Conservation (phyloP, 139 green algal species). For the Tetratostichococcus sp. region DNA sequence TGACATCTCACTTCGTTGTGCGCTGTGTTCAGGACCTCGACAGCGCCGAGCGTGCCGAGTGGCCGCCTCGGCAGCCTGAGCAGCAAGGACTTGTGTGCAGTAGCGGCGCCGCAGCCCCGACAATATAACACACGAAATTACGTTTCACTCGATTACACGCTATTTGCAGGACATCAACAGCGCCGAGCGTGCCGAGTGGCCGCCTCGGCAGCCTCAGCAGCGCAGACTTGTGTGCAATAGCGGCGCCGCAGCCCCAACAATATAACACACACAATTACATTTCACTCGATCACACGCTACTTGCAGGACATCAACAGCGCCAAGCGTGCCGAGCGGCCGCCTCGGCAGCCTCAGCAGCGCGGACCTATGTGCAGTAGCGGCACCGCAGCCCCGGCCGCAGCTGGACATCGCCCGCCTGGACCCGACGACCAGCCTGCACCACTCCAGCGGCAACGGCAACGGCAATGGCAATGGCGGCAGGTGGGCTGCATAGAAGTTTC, state of each 20-base stretch:
- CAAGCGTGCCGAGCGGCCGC: background rate
- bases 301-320: background rate
- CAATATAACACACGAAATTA: background rate
- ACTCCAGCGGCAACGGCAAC: no score
- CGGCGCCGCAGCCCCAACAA: background rate
- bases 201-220: background rate
- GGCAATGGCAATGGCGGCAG: no score
- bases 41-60: no score
- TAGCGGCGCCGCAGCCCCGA: no score
- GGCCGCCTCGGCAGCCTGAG: no score
- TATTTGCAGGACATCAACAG: background rate
- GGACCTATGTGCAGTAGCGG: background rate
- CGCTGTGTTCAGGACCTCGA: background rate
- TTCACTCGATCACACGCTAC: background rate
- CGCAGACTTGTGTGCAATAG: background rate
- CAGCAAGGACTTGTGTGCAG: no score
- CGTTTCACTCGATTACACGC: background rate
- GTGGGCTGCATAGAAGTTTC: no score
- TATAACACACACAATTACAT: background rate
- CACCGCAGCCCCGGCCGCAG: no score
- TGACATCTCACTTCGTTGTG: no score
- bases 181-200: background rate
- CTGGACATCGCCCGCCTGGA: background rate
- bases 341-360: background rate
- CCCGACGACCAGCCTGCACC: background rate